phyloP scores from a whole-genome alignment of 2,329 filamentous ascomycete species.

The Trichoderma pleuroti region DNA sequence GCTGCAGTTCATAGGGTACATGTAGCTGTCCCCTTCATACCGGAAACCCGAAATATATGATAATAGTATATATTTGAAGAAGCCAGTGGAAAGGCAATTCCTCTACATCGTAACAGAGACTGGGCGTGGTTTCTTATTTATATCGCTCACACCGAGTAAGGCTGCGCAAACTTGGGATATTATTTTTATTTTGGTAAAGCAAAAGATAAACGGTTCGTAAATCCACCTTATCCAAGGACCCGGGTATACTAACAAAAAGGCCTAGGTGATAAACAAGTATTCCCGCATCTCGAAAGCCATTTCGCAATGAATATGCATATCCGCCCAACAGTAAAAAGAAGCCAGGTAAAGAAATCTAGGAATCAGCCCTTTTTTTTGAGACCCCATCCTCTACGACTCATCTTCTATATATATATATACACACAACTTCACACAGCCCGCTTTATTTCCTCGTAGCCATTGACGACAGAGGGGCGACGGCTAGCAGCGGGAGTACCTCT shows the following conservation, averaged over 20 bases:
- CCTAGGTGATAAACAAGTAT: neutral
- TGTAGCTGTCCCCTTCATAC: neutral
- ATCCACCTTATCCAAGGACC: neutral
- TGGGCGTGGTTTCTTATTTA: neutral
- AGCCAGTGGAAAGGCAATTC: neutral
- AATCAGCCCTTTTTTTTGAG: neutral
- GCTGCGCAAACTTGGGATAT: neutral
- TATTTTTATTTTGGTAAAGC: neutral
- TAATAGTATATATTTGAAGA: neutral
- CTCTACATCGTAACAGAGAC: neutral
- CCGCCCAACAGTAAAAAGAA: neutral
- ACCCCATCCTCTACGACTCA: neutral
- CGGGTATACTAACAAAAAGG: conserved; percentile 1
- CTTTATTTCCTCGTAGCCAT: conserved; percentile 17
- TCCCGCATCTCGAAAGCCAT: neutral
- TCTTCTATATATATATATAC: neutral
- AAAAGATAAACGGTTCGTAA: neutral
- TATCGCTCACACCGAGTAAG: neutral
- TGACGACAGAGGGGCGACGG: conserved; percentile 30
- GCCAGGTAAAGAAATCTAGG: neutral
- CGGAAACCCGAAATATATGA: neutral
- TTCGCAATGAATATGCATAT: neutral
- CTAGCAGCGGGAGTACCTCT: conserved; percentile 37
- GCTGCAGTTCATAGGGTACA: no score
- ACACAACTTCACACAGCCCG: neutral